Conservation (phyloP, 306 rosid genomes). For the Castanea mollissima region DNA sequence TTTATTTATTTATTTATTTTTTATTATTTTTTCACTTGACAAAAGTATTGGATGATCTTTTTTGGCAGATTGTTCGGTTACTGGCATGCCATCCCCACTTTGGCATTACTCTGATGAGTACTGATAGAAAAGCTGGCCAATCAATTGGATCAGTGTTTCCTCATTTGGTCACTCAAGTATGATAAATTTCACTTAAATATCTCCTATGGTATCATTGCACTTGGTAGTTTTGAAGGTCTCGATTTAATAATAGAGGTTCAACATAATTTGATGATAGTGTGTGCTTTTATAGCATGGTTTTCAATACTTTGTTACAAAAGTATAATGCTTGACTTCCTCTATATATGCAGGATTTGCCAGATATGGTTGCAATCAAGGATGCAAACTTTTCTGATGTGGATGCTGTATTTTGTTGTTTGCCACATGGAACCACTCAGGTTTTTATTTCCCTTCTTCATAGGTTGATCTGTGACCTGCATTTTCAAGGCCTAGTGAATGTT, state of each 20-base stretch:
- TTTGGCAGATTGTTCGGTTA: constrained; percentile 77
- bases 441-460: constrained; percentile 8
- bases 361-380: constrained; percentile 83
- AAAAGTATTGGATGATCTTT: constrained; percentile 16
- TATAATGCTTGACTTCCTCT: constrained; percentile 17
- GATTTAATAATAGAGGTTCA: constrained; percentile 12
- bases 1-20: no score
- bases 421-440: constrained; percentile 97
- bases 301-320: not conserved
- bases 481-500: not conserved
- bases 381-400: constrained; percentile 75
- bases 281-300: constrained; percentile 1
- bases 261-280: constrained; percentile 19
- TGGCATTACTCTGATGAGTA: constrained; percentile 69
- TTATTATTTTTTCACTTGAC: no score
- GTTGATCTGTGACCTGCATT: constrained; percentile 2
- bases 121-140: constrained; percentile 93
- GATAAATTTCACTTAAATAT: constrained; percentile 2
- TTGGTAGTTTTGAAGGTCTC: not conserved
- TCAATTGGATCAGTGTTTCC: constrained; percentile 83
- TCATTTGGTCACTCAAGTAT: constrained; percentile 70
- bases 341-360: constrained; percentile 66
- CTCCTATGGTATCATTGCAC: not conserved
- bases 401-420: constrained; percentile 95
- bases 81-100: constrained; percentile 90